These are phyloP conservation scores for Tulasnella sp. DNA, from an alignment of 768 basidiomycete genomes.

Conservation along the genomic window DNA sequence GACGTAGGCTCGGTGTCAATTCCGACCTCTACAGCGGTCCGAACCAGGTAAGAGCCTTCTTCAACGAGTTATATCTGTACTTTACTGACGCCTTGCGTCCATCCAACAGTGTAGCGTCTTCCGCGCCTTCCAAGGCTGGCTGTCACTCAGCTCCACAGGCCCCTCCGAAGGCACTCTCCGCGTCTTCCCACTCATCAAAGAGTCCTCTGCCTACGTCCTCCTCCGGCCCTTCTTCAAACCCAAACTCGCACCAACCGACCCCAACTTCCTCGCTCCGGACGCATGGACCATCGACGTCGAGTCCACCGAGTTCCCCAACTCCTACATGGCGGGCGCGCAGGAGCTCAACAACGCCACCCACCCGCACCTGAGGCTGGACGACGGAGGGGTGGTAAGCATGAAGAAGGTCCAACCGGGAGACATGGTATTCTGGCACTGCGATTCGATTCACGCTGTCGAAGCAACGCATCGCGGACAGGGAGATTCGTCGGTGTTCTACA, in stretches of 20 bases:
- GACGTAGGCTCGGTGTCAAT: constrained; percentile 45
- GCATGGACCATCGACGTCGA: constrained; percentile 50
- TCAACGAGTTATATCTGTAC: neutral
- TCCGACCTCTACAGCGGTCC: constrained; percentile 50
- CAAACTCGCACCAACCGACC: constrained; percentile 16
- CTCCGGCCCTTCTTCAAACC: constrained; percentile 56
- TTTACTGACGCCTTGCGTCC: neutral
- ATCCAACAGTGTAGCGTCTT: constrained; percentile 24
- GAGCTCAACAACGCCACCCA: constrained; percentile 46
- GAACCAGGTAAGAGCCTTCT: neutral
- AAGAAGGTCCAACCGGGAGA: constrained; percentile 51
- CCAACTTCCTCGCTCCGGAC: constrained; percentile 29
- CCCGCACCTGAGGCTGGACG: constrained; percentile 46
- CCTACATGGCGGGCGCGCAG: constrained; percentile 40
- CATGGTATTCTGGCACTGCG: constrained; percentile 28
- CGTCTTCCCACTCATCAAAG: constrained; percentile 45
- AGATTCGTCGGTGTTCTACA: constrained; percentile 16
- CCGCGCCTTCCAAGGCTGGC: constrained; percentile 30
- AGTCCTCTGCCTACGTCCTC: constrained; percentile 48
- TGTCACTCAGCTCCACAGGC: constrained; percentile 46
- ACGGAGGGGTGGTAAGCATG: constrained; percentile 44
- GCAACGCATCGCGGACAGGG: constrained; percentile 1
- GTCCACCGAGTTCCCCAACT: constrained; percentile 42
- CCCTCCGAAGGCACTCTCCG: constrained; percentile 51
- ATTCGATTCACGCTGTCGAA: constrained; percentile 10